Evolutionary conservation across 2,329 filamentous ascomycete genomes (phyloP).

Genomic region (Diaporthe sp.): DNA sequence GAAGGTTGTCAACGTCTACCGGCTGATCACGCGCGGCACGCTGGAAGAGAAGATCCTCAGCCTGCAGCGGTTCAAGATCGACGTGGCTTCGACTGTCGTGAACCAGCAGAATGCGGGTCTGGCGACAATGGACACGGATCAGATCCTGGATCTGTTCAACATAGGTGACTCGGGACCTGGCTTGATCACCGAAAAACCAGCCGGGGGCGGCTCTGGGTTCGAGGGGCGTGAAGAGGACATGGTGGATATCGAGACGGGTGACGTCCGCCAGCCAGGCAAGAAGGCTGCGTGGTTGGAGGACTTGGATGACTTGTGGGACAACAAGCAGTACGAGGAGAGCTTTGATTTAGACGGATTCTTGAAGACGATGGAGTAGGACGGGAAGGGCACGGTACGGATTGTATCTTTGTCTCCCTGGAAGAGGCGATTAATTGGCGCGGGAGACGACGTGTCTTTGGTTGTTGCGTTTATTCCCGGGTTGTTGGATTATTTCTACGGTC

Average conservation of each 20-base stretch:
- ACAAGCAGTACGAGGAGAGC: conserved; percentile 97
- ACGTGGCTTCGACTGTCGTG: conserved; percentile 96
- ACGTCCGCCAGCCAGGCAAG: conserved; percentile 94
- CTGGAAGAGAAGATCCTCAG: conserved; percentile 98
- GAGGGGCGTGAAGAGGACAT: conserved; percentile 83
- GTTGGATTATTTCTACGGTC: conserved; percentile 16
- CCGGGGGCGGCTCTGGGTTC: conserved; percentile 49
- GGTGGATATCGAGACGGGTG: conserved; percentile 92
- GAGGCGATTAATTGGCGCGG: background rate
- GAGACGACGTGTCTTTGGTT: background rate
- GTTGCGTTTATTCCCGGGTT: background rate
- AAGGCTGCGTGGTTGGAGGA: conserved; percentile 94
- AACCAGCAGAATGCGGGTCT: conserved; percentile 98
- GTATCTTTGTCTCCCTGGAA: background rate
- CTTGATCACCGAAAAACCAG: conserved; percentile 71
- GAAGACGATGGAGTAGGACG: conserved; percentile 82
- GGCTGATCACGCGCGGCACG: conserved; percentile 93
- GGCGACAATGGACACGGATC: conserved; percentile 96
- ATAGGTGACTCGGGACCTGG: conserved; percentile 82
- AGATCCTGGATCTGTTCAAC: conserved; percentile 97
- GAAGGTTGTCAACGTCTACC: conserved; percentile 99
- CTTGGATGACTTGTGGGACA: conserved; percentile 95
- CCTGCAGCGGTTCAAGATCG: conserved; percentile 99
- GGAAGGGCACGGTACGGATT: background rate
- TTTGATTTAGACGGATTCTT: conserved; percentile 97